These are phyloP conservation scores for Fusarium gaditjirri DNA, from an alignment of 2,329 filamentous ascomycete genomes.

Conservation along the genomic window DNA sequence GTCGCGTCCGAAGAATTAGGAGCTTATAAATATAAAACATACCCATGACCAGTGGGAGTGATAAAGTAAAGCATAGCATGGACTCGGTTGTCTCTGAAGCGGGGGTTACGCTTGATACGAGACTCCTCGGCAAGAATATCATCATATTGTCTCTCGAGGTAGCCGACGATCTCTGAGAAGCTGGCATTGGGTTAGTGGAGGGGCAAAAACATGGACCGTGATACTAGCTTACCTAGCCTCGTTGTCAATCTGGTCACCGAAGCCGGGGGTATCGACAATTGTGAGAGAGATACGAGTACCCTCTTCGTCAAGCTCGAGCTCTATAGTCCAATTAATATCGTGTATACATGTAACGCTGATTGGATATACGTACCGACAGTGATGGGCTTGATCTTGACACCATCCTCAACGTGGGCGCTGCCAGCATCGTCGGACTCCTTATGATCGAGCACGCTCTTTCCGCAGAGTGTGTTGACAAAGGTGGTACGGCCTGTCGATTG, in stretches of 20 bases:
- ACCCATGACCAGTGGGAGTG: constrained; percentile 96
- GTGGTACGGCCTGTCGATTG: constrained; percentile 84
- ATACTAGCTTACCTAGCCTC: constrained; percentile 80
- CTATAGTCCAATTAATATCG: constrained; percentile 56
- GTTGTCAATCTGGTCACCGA: constrained; percentile 99
- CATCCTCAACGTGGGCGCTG: constrained; percentile 92
- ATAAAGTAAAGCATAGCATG: constrained; percentile 99
- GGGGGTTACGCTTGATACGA: constrained; percentile 99
- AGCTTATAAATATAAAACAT: constrained; percentile 51
- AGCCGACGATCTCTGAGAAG: constrained; percentile 97
- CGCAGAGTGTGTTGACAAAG: constrained; percentile 99
- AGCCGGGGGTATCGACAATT: constrained; percentile 97
- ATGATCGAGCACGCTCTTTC: constrained; percentile 88
- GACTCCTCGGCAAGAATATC: constrained; percentile 99
- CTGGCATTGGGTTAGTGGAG: constrained; percentile 56
- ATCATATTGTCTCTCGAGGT: constrained; percentile 99
- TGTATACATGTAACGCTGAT: constrained; percentile 34
- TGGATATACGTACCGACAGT: constrained; percentile 79
- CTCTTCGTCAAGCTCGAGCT: constrained; percentile 96
- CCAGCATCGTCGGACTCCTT: constrained; percentile 93
- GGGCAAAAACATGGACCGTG: neutral
- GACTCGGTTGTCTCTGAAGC: constrained; percentile 98
- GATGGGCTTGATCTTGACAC: constrained; percentile 97
- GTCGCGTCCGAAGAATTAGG: neutral
- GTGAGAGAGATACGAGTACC: constrained; percentile 97